Evolutionary conservation across 2,329 filamentous ascomycete genomes (phyloP).

Genomic region (Pyrenophora graminea): DNA sequence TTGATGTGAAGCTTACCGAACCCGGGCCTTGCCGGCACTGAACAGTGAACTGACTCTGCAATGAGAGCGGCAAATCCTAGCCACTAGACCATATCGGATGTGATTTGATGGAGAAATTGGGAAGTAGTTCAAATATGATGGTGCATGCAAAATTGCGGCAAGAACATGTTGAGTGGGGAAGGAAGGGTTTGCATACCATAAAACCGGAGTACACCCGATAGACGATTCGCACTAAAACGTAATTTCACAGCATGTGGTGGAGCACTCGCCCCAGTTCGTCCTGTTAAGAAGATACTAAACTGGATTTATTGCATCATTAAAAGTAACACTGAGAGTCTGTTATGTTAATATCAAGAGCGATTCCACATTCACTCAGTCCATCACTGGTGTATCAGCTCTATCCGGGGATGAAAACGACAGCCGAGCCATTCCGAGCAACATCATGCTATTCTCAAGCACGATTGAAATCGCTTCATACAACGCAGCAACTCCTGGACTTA

Average conservation of each 20-base stretch:
- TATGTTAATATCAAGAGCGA: conserved; percentile 23
- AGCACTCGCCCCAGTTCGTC: too few species aligned
- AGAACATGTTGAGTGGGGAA: neutral
- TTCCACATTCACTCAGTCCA: neutral
- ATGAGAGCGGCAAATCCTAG: conserved; percentile 20
- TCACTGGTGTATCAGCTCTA: too few species aligned
- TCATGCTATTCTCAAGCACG: conserved; percentile 39
- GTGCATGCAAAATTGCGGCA: neutral
- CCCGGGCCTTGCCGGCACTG: conserved; percentile 18
- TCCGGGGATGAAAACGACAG: too few species aligned
- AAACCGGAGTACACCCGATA: too few species aligned
- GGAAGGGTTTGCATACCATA: too few species aligned
- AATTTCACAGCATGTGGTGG: too few species aligned
- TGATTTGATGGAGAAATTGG: neutral
- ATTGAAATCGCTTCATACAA: conserved; percentile 35
- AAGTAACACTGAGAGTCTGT: conserved; percentile 21
- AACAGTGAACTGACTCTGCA: conserved; percentile 16
- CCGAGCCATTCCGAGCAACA: conserved; percentile 24
- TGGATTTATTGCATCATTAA: neutral
- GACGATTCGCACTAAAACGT: neutral
- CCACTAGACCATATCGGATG: conserved; percentile 16
- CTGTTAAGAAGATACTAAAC: neutral
- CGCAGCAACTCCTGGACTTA: conserved; percentile 25
- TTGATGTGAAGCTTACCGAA: conserved; percentile 3
- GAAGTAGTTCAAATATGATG: neutral